A percentile compares a stretch with the other conserved stretches of the same genome.
phyloP scores from a whole-genome alignment of 2,329 filamentous ascomycete genomes.

The Epichloe elymi region DNA sequence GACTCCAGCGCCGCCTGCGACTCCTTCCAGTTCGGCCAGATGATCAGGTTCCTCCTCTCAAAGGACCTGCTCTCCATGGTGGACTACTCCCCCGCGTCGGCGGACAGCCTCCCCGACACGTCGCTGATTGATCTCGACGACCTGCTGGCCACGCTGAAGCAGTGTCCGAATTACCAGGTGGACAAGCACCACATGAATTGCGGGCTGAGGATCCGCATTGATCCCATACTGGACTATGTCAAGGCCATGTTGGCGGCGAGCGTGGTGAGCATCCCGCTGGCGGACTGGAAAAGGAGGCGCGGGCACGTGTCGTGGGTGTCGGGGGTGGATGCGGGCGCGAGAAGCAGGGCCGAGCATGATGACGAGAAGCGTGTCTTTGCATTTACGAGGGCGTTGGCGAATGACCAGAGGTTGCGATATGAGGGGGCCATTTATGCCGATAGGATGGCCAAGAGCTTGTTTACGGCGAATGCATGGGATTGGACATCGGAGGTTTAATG shows the following conservation, averaged over 20 bases:
- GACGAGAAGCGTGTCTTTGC: conserved; percentile 22
- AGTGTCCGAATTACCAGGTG: conserved; percentile 60
- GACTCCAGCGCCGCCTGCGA: conserved; percentile 61
- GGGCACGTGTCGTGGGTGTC: conserved; percentile 27
- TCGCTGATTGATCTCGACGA: conserved; percentile 49
- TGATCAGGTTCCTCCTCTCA: conserved; percentile 55
- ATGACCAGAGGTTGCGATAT: conserved; percentile 35
- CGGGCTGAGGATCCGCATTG: conserved; percentile 50
- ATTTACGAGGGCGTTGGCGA: conserved; percentile 37
- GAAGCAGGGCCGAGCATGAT: conserved; percentile 10
- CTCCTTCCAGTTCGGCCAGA: conserved; percentile 66
- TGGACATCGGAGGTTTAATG: conserved; percentile 39
- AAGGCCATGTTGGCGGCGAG: conserved; percentile 39
- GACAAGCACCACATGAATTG: conserved; percentile 63
- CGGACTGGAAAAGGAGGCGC: conserved; percentile 32
- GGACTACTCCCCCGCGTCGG: conserved; percentile 39
- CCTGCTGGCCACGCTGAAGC: conserved; percentile 46
- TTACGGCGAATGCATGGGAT: conserved; percentile 44
- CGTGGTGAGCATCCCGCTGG: conserved; percentile 29
- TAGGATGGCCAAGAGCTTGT: conserved; percentile 37
- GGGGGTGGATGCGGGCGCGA: conserved; percentile 6
- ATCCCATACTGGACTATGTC: conserved; percentile 54
- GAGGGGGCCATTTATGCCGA: conserved; percentile 37
- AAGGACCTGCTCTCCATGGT: conserved; percentile 47
- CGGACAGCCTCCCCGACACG: conserved; percentile 30